These are phyloP conservation scores for Cubamyces lactineus DNA, from an alignment of 768 basidiomycete genomes.

Conservation along the genomic window DNA sequence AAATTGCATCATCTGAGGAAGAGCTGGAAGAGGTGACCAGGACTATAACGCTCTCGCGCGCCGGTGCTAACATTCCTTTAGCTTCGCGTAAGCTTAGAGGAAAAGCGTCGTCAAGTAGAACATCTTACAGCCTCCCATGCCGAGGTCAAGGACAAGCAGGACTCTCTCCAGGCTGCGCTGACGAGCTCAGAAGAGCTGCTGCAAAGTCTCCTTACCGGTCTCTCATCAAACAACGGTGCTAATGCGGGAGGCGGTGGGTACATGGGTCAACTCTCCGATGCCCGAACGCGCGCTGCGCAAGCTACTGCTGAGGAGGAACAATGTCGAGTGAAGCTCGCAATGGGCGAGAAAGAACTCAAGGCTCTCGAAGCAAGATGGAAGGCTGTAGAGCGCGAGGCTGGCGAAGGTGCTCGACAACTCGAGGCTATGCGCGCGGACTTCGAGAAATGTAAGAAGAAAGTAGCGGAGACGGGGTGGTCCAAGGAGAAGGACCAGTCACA, in stretches of 20 bases:
- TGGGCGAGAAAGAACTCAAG: constrained; percentile 80
- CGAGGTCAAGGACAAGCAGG: constrained; percentile 70
- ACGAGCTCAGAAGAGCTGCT: constrained; percentile 87
- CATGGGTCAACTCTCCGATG: constrained; percentile 93
- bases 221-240: constrained; percentile 68
- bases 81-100: constrained; percentile 59
- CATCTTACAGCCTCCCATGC: constrained; percentile 57
- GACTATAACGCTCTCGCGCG: background rate
- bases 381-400: constrained; percentile 82
- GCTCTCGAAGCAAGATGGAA: constrained; percentile 79
- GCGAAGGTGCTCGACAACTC: constrained; percentile 72
- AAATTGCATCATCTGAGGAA: constrained; percentile 51
- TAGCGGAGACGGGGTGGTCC: constrained; percentile 75
- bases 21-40: constrained; percentile 63
- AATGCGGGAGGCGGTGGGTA: constrained; percentile 90
- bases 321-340: constrained; percentile 69
- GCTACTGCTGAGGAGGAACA: constrained; percentile 86
- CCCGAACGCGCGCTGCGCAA: constrained; percentile 73
- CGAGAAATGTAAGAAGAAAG: constrained; percentile 52
- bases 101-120: constrained; percentile 64
- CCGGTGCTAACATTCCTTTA: constrained; percentile 33
- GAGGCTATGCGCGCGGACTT: constrained; percentile 60
- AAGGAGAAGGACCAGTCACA: constrained; percentile 68
- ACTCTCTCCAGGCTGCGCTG: constrained; percentile 59
- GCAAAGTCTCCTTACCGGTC: constrained; percentile 91